These are phyloP conservation scores for Aphanomyces invadans DNA, from an alignment of 352 stramenopile species.

Conservation along the genomic window DNA sequence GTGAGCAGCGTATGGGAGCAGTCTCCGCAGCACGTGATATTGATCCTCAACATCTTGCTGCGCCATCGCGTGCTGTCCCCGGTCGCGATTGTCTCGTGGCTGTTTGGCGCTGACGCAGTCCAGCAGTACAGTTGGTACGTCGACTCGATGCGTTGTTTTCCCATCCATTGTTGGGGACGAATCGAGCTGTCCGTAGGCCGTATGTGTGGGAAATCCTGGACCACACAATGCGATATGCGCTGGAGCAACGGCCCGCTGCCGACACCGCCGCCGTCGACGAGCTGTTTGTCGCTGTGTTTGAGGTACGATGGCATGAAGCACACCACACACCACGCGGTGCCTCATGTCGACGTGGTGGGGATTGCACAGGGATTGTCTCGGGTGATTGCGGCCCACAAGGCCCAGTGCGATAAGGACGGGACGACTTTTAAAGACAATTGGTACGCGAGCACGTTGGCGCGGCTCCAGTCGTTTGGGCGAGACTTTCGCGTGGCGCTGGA, in stretches of 20 bases:
- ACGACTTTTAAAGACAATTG: conserved; percentile 73
- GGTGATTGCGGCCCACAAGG: conserved; percentile 69
- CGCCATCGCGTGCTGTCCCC: conserved; percentile 53
- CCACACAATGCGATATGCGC: conserved; percentile 48
- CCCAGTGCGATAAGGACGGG: conserved; percentile 59
- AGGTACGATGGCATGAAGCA: conserved; percentile 19
- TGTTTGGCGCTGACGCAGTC: conserved; percentile 69
- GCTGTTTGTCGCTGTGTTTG: conserved; percentile 33
- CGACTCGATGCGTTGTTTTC: background rate
- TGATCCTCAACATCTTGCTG: conserved; percentile 78
- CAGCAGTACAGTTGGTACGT: conserved; percentile 77
- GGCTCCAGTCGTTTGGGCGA: conserved; percentile 59
- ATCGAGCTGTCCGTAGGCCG: conserved; percentile 26
- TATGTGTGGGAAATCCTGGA: conserved; percentile 80
- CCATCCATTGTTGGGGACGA: background rate
- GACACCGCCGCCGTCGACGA: conserved; percentile 42
- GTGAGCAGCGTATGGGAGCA: conserved; percentile 35
- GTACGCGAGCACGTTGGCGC: conserved; percentile 59
- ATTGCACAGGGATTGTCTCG: too few species aligned
- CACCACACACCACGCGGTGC: too few species aligned
- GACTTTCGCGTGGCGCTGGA: conserved; percentile 53
- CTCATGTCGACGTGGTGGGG: too few species aligned
- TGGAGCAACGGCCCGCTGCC: conserved; percentile 21
- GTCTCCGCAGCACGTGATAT: conserved; percentile 71
- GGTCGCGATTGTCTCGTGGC: conserved; percentile 67